phyloP scores from a whole-genome alignment of 2,329 filamentous ascomycete species.

The Aspergillus sp. region DNA sequence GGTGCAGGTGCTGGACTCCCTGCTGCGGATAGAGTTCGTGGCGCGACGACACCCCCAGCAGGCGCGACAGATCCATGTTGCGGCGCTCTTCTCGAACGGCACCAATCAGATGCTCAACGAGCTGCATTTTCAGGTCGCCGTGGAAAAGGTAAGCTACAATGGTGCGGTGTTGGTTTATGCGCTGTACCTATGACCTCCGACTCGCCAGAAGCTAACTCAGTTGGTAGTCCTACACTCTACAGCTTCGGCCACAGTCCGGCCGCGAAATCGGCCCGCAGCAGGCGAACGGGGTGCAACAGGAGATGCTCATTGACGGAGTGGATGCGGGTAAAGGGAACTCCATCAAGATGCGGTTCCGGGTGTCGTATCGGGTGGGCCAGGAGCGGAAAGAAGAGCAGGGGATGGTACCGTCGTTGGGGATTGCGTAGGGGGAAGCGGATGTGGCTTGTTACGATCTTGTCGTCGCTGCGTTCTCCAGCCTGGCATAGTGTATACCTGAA shows the following conservation, averaged over 20 bases:
- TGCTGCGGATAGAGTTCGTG: slow-evolving; percentile 69
- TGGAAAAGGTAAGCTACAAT: slow-evolving; percentile 72
- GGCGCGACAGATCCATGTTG: slow-evolving; percentile 62
- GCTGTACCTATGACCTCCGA: neutral
- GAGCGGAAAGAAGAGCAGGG: slow-evolving; percentile 72
- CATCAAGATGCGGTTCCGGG: slow-evolving; percentile 89
- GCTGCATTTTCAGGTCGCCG: slow-evolving; percentile 86
- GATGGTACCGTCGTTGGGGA: slow-evolving; percentile 74
- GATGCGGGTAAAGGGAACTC: slow-evolving; percentile 68
- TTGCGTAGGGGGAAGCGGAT: slow-evolving; percentile 52
- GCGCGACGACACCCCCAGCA: slow-evolving; percentile 58
- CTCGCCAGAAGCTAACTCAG: neutral
- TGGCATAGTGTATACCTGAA: slow-evolving; percentile 12
- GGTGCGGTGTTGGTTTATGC: neutral
- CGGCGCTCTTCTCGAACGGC: slow-evolving; percentile 81
- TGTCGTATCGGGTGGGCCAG: slow-evolving; percentile 69
- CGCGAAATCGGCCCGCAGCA: slow-evolving; percentile 69
- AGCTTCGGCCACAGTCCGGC: slow-evolving; percentile 81
- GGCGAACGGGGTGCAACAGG: slow-evolving; percentile 76
- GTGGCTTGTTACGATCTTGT: neutral
- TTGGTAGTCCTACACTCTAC: slow-evolving; percentile 70
- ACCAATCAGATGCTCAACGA: slow-evolving; percentile 69
- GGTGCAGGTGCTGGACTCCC: slow-evolving; percentile 66
- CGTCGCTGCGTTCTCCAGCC: slow-evolving; percentile 1
- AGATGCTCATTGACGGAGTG: slow-evolving; percentile 73